These are phyloP conservation scores for Fusarium sp. DNA, from an alignment of 2,329 filamentous ascomycete genomes.

Conservation along the genomic window DNA sequence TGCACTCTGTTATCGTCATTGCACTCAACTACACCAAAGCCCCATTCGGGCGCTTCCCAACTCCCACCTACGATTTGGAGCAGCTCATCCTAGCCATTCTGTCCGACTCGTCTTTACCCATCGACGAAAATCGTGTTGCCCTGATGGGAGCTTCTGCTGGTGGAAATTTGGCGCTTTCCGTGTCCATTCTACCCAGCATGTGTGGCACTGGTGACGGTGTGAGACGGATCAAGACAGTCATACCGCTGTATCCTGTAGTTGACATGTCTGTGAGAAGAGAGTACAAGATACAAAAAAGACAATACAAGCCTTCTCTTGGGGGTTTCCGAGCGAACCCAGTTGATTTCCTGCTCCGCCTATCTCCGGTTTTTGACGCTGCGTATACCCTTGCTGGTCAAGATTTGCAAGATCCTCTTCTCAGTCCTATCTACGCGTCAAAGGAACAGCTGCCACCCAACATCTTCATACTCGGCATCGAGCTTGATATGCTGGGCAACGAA, in stretches of 20 bases:
- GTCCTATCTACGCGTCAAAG: slow-evolving; percentile 14
- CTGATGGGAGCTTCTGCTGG: slow-evolving; percentile 25
- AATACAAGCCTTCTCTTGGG: slow-evolving; percentile 20
- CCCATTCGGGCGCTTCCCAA: slow-evolving; percentile 10
- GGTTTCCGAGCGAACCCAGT: slow-evolving; percentile 11
- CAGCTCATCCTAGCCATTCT: slow-evolving; percentile 16
- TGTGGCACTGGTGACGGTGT: slow-evolving; percentile 26
- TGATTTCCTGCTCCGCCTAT: slow-evolving; percentile 9
- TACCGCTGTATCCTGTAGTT: slow-evolving; percentile 12
- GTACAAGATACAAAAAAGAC: slow-evolving; percentile 15
- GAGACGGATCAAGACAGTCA: slow-evolving; percentile 2
- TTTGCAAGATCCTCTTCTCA: slow-evolving; percentile 14
- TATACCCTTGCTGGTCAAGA: slow-evolving; percentile 14
- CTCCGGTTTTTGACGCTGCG: slow-evolving; percentile 25
- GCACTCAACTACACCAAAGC: slow-evolving; percentile 29
- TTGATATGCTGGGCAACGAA: slow-evolving; percentile 27
- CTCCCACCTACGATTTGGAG: slow-evolving; percentile 22
- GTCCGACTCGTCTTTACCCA: slow-evolving; percentile 1
- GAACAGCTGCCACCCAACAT: slow-evolving; percentile 10
- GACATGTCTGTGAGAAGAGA: slow-evolving; percentile 16
- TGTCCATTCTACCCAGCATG: slow-evolving; percentile 25
- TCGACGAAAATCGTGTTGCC: slow-evolving; percentile 19
- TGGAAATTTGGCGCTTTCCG: slow-evolving; percentile 16
- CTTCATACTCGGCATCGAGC: slow-evolving; percentile 18
- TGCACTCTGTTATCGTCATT: slow-evolving; percentile 20